These are phyloP conservation scores for Mycena maculata DNA, from an alignment of 768 basidiomycete genomes.

Conservation along the genomic window DNA sequence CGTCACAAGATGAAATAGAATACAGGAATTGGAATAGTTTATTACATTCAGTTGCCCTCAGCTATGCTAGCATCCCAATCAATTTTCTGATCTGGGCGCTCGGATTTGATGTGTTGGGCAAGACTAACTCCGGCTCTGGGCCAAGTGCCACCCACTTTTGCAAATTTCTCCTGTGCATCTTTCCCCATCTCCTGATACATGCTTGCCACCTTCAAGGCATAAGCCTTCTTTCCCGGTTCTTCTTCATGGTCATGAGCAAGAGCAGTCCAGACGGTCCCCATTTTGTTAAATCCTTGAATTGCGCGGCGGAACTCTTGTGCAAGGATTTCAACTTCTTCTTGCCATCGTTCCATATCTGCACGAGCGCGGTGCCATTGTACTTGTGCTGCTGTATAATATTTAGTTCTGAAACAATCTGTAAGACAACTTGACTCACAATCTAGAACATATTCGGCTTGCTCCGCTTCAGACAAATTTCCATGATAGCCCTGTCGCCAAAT, in stretches of 20 bases:
- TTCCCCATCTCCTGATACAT: slow-evolving; percentile 24
- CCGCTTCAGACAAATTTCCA: slow-evolving; percentile 12
- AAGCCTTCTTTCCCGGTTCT: slow-evolving; percentile 27
- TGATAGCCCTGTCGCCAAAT: slow-evolving; percentile 25
- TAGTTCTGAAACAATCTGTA: neutral
- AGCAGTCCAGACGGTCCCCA: slow-evolving; percentile 1
- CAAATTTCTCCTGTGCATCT: slow-evolving; percentile 20
- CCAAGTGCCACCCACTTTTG: slow-evolving; percentile 21
- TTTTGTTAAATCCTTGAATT: neutral
- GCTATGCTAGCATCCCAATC: slow-evolving; percentile 22
- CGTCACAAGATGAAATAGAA: no score
- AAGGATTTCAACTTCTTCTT: slow-evolving; percentile 34
- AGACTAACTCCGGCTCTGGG: slow-evolving; percentile 15
- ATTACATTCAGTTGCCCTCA: no score
- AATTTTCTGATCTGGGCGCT: slow-evolving; percentile 3
- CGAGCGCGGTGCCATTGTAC: slow-evolving; percentile 34
- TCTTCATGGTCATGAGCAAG: neutral
- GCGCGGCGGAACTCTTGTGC: slow-evolving; percentile 5
- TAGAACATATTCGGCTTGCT: slow-evolving; percentile 16
- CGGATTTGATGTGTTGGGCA: slow-evolving; percentile 15
- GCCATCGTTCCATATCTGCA: slow-evolving; percentile 28
- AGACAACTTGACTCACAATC: slow-evolving; percentile 17
- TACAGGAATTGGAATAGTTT: no score
- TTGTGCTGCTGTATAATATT: slow-evolving; percentile 6
- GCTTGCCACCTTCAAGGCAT: slow-evolving; percentile 20